Evolutionary conservation across 352 stramenopile genomes (phyloP).

Genomic region (Vaucheria bursata): DNA sequence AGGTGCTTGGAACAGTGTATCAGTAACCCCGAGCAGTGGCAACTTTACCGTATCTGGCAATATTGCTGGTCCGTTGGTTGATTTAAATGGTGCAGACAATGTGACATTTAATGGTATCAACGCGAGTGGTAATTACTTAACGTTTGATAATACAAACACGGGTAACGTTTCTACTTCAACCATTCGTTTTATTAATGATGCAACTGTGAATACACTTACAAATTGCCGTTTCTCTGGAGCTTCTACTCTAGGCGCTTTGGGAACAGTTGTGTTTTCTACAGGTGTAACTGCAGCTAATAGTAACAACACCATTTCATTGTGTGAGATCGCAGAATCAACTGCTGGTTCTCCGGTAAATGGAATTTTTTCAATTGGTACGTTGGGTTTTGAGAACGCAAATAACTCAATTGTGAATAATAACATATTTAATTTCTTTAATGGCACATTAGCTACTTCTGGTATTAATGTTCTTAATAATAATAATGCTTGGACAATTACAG

Average conservation of each 20-base stretch:
- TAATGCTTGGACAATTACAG: background rate
- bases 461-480: background rate
- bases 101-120: background rate
- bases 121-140: background rate
- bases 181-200: conserved; percentile 7
- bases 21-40: background rate
- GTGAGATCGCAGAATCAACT: background rate
- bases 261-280: background rate
- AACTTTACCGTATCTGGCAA: background rate
- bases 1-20: background rate
- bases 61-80: background rate
- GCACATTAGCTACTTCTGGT: background rate
- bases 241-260: background rate
- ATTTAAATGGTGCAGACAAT: conserved; percentile 2
- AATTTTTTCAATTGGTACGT: background rate
- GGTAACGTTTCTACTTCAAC: background rate
- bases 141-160: background rate
- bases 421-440: background rate
- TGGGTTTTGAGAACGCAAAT: background rate
- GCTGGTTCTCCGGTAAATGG: background rate
- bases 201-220: background rate
- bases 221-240: background rate
- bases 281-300: background rate
- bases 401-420: background rate
- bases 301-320: background rate